A percentile compares a stretch with the other conserved stretches of the same genome.
Evolutionary conservation across 495 filamentous ascomycete species (phyloP).

Genomic region (Penicillium coffeae): DNA sequence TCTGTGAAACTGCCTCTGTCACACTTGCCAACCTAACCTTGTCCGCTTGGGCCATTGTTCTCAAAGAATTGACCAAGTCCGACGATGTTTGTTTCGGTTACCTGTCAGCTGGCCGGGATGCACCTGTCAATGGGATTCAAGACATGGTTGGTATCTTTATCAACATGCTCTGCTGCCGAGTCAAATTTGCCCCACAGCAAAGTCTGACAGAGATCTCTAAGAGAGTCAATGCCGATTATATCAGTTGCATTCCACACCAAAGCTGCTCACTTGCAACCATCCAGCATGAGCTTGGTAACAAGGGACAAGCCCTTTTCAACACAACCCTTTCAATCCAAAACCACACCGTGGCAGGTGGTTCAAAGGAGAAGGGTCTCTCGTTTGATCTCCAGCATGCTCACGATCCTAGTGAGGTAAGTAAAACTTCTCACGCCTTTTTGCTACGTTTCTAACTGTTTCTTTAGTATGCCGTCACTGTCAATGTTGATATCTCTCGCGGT

Average conservation of each 20-base stretch:
- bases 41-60: slow-evolving; percentile 54
- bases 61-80: slow-evolving; percentile 47
- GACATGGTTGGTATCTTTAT: slow-evolving; percentile 54
- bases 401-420: slow-evolving; percentile 47
- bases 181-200: slow-evolving; percentile 30
- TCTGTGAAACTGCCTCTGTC: slow-evolving; percentile 45
- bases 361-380: slow-evolving; percentile 31
- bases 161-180: slow-evolving; percentile 54
- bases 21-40: slow-evolving; percentile 52
- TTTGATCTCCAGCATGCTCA: slow-evolving; percentile 40
- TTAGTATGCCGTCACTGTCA: slow-evolving; percentile 47
- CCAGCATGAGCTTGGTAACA: slow-evolving; percentile 51
- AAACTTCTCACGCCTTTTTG: not conserved
- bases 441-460: not conserved
- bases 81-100: slow-evolving; percentile 60
- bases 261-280: slow-evolving; percentile 51
- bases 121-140: slow-evolving; percentile 47
- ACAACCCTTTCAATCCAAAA: slow-evolving; percentile 56
- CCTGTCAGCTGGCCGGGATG: slow-evolving; percentile 46
- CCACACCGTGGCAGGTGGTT: slow-evolving; percentile 28
- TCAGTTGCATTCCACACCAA: slow-evolving; percentile 47
- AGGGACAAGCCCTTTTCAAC: slow-evolving; percentile 52
- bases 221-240: slow-evolving; percentile 46
- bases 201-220: slow-evolving; percentile 40
- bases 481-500: slow-evolving; percentile 41